Evolutionary conservation across 2,329 filamentous ascomycete genomes (phyloP), one percentile per base, ranked within the genome.

Genomic region (Penicillium sp.): DNA sequence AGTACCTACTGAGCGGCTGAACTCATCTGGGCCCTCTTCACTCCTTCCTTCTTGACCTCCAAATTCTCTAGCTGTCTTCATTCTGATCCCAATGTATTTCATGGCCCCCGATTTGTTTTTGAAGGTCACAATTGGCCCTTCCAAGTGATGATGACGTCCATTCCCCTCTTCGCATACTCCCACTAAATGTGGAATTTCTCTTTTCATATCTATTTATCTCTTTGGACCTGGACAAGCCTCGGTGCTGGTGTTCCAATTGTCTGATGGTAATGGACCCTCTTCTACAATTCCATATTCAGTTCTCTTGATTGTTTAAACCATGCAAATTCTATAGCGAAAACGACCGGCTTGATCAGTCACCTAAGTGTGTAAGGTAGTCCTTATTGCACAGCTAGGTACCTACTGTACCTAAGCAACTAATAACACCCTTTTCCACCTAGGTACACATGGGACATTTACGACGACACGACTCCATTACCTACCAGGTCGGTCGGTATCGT

Each of bases 1-100:
- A 70, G 33, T 68, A 68, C 50, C 53, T 70, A 4, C 51, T 70
- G n/a, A n/a, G n/a, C n/a, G n/a, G n/a, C n/a, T n/a, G n/a, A n/a
- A n/a, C n/a, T n/a, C n/a, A n/a, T n/a, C n/a, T n/a, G n/a, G n/a
- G n/a, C n/a, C 19, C 11, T 18, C 21, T 7, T 23, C 7, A 35
- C 29, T n/a, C 10, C 13, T 13, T 17, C 39, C 26, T 28, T 33
- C 30, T 18, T 27, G 11, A 11, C 39, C 17, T 40, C 20, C 20
- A 15, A n/a, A n/a, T n/a, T n/a, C n/a, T n/a, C n/a, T n/a, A n/a
- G n/a, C n/a, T n/a, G n/a, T n/a, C n/a, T 39, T 32, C 28, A 34
- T 27, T 15, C 11, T 11, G 32, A 14, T n/a, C 19, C 15, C 29
- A 11, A 40, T 42, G 33, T 43, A 43, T 34, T 36, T 20, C 33